phyloP scores from a whole-genome alignment of 2,329 filamentous ascomycete species.

The Epichloe sp. region DNA sequence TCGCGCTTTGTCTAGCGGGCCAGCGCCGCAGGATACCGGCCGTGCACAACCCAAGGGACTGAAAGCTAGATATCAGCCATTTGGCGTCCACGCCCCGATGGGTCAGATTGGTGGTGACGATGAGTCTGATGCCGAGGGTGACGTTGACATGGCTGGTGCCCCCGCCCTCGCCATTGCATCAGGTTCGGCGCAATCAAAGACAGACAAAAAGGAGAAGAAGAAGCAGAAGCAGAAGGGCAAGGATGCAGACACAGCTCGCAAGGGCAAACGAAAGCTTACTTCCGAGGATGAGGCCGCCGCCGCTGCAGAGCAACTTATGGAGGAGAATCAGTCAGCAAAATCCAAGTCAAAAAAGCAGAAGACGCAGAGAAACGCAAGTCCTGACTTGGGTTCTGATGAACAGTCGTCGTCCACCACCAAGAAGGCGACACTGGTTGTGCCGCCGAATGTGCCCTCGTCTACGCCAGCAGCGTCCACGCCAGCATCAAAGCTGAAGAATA shows the following conservation, averaged over 20 bases:
- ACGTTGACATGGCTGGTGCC: slow-evolving; percentile 31
- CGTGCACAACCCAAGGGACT: slow-evolving; percentile 56
- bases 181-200: slow-evolving; percentile 5
- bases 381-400: slow-evolving; percentile 21
- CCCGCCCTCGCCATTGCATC: slow-evolving; percentile 14
- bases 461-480: slow-evolving; percentile 12
- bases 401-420: slow-evolving; percentile 12
- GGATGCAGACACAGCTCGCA: slow-evolving; percentile 13
- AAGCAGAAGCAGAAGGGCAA: slow-evolving; percentile 3
- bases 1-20: slow-evolving; percentile 19
- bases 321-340: slow-evolving; percentile 21
- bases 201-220: slow-evolving; percentile 17
- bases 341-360: slow-evolving; percentile 31
- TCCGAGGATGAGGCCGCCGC: slow-evolving; percentile 26
- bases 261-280: slow-evolving; percentile 24
- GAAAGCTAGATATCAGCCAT: slow-evolving; percentile 52
- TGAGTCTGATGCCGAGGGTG: slow-evolving; percentile 28
- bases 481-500: slow-evolving; percentile 10
- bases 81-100: slow-evolving; percentile 35
- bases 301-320: slow-evolving; percentile 21
- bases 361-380: slow-evolving; percentile 19
- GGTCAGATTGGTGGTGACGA: slow-evolving; percentile 27
- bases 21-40: slow-evolving; percentile 35
- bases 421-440: slow-evolving; percentile 21
- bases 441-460: slow-evolving; percentile 17